Percentiles rank a stretch among this genome's conserved stretches.
Evolutionary conservation across 495 filamentous ascomycete genomes (phyloP).

Genomic region (Viridothelium virens): DNA sequence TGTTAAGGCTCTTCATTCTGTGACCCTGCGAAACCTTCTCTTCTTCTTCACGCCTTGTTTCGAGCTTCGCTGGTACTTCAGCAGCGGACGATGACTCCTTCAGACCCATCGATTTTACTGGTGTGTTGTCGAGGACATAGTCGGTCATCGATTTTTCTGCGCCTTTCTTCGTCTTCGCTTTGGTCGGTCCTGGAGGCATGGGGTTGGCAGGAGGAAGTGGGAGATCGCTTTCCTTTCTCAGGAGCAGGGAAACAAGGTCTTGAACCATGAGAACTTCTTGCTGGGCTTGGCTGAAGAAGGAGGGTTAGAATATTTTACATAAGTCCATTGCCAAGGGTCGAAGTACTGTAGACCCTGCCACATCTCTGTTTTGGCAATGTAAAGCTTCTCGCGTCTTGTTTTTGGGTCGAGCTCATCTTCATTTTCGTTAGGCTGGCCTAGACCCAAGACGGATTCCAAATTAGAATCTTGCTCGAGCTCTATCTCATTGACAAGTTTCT

Average conservation of each 20-base stretch:
- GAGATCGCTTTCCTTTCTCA: slow-evolving; percentile 76
- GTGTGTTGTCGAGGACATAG: not conserved
- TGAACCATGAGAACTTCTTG: slow-evolving; percentile 60
- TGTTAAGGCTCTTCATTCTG: slow-evolving; percentile 64
- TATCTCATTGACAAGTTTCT: slow-evolving; percentile 59
- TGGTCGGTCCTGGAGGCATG: not conserved
- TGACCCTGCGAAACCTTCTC: not conserved
- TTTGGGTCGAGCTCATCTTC: slow-evolving; percentile 14
- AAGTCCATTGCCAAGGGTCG: not conserved
- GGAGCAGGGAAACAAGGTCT: slow-evolving; percentile 76
- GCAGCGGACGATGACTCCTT: slow-evolving; percentile 1
- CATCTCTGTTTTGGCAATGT: slow-evolving; percentile 22
- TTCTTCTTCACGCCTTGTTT: not conserved
- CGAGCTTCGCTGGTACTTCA: not conserved
- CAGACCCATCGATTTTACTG: not conserved
- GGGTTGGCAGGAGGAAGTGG: slow-evolving; percentile 50
- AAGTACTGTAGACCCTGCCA: not conserved
- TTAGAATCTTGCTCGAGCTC: slow-evolving; percentile 40
- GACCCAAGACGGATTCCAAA: not conserved
- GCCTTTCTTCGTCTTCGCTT: slow-evolving; percentile 3
- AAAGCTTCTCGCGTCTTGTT: slow-evolving; percentile 4
- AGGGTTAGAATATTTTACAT: not conserved
- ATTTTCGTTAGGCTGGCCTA: slow-evolving; percentile 17
- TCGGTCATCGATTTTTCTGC: slow-evolving; percentile 7
- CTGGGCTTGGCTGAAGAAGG: slow-evolving; percentile 40